A percentile compares a stretch with the other conserved stretches of the same genome.
Evolutionary conservation across 2,329 filamentous ascomycete species (phyloP).

Genomic region (Trichophyton equinum): DNA sequence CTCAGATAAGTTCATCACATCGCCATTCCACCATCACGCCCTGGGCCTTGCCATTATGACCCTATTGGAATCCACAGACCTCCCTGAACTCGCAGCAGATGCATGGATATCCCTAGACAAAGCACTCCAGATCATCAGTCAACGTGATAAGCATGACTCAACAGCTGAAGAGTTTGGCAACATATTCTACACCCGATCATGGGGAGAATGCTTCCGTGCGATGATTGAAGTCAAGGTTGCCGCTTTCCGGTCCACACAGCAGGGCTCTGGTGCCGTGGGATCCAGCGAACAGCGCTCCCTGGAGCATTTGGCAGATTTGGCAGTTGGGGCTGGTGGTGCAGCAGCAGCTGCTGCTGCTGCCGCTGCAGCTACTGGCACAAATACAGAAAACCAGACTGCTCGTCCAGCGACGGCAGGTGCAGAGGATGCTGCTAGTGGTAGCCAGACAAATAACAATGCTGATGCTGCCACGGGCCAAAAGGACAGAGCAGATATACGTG

Average conservation of each 20-base stretch:
- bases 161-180: constrained; percentile 26
- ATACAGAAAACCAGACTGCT: constrained; percentile 3
- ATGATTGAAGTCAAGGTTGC: constrained; percentile 29
- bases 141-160: constrained; percentile 26
- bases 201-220: constrained; percentile 30
- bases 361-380: constrained; percentile 3
- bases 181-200: constrained; percentile 28
- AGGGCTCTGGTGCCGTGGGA: constrained; percentile 20
- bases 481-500: constrained; percentile 18
- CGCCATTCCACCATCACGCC: constrained; percentile 32
- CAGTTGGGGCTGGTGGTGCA: constrained; percentile 32
- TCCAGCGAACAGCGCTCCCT: constrained; percentile 34
- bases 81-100: constrained; percentile 27
- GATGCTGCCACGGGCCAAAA: constrained; percentile 2
- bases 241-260: constrained; percentile 18
- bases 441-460: not conserved
- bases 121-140: constrained; percentile 39
- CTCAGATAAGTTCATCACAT: constrained; percentile 19
- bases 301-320: constrained; percentile 33
- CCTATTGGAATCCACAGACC: constrained; percentile 30
- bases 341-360: constrained; percentile 6
- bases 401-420: constrained; percentile 5
- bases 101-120: constrained; percentile 36
- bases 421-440: constrained; percentile 5
- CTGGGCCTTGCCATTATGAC: constrained; percentile 31